A percentile compares a stretch with the other conserved stretches of the same genome.
Evolutionary conservation across 768 basidiomycete genomes (phyloP).

Genomic region (Dioszegia hungarica): DNA sequence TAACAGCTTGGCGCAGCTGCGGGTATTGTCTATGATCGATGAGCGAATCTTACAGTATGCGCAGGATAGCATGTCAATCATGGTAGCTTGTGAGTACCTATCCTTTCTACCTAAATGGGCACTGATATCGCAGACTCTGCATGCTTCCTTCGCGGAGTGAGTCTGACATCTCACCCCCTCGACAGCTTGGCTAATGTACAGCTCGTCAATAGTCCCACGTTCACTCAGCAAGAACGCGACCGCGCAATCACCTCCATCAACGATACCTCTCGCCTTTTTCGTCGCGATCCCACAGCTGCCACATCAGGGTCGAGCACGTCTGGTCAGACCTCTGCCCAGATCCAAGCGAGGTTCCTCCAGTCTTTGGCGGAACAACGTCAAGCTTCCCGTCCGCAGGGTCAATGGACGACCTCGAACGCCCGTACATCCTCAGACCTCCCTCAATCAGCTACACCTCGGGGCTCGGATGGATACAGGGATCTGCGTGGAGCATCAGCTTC

Average conservation of each 20-base stretch:
- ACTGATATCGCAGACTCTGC: conserved; percentile 18
- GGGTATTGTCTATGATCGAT: conserved; percentile 5
- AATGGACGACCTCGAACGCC: too few relatives aligned
- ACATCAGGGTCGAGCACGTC: neutral
- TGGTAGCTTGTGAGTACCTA: conserved; percentile 15
- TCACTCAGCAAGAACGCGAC: neutral
- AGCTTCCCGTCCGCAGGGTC: neutral
- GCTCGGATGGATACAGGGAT: too few relatives aligned
- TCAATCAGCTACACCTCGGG: too few relatives aligned
- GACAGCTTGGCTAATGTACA: neutral
- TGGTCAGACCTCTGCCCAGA: conserved; percentile 7
- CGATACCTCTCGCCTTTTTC: conserved; percentile 13
- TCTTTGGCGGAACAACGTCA: conserved; percentile 7
- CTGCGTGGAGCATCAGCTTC: neutral
- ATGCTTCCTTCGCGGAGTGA: conserved; percentile 13
- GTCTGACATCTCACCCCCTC: neutral
- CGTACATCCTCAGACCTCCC: too few relatives aligned
- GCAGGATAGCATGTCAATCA: conserved; percentile 19
- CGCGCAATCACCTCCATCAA: conserved; percentile 1
- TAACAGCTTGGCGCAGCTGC: conserved; percentile 7
- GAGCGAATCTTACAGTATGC: conserved; percentile 10
- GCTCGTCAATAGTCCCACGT: conserved; percentile 13
- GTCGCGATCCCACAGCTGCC: neutral
- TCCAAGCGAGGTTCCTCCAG: conserved; percentile 13
- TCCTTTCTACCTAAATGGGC: too few relatives aligned